Conservation (phyloP, 139 green algal species). For the Ettlia oleoabundans region DNA sequence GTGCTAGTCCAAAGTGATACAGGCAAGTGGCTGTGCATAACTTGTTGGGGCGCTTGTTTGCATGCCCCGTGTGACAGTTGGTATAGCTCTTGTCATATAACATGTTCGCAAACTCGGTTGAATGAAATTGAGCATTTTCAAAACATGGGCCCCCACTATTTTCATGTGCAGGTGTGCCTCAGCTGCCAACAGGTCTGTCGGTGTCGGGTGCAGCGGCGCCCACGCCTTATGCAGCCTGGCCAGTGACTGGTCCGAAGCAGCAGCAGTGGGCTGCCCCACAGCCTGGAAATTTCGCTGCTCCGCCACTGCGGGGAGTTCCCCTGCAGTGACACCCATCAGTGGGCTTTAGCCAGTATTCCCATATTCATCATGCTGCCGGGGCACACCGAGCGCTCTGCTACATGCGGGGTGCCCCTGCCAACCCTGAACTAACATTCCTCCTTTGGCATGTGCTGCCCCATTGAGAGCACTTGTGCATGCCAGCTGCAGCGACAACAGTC, state of each 20-base stretch:
- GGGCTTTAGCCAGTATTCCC: too few species aligned
- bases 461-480: too few species aligned
- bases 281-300: neutral
- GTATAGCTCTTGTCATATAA: too few species aligned
- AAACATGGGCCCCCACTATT: too few species aligned
- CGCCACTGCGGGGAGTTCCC: neutral
- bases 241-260: neutral
- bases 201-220: neutral
- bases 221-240: neutral
- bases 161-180: neutral
- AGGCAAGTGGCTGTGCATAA: neutral
- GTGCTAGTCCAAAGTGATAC: neutral
- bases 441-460: too few species aligned
- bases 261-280: slow-evolving; percentile 9
- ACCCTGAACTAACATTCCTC: too few species aligned
- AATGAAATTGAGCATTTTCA: too few species aligned
- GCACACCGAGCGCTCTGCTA: too few species aligned
- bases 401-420: too few species aligned
- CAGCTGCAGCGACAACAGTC: too few species aligned
- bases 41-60: neutral
- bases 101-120: too few species aligned
- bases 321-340: neutral
- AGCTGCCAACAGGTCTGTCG: neutral
- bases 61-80: neutral
- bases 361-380: too few species aligned